Percentiles rank a stretch among this genome's conserved stretches.
Evolutionary conservation across 1,284 basidiomycete genomes (phyloP).

Genomic region (Mycosarcoma maydis): DNA sequence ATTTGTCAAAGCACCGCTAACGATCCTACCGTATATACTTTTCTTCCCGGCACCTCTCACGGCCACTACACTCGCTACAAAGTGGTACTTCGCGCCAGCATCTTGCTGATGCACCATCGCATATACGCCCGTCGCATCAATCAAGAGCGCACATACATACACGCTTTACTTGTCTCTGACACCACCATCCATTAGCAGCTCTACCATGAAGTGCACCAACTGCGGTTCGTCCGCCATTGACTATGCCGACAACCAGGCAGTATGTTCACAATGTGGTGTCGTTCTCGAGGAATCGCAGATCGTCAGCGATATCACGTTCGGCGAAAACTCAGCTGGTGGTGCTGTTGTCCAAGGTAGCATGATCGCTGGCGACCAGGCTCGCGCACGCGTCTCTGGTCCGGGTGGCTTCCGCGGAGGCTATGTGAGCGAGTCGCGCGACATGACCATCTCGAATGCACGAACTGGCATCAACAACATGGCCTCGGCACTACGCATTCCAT

Average conservation of each 20-base stretch:
- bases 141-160: background rate
- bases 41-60: background rate
- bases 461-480: conserved; percentile 84
- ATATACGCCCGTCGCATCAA: background rate
- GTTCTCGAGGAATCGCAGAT: conserved; percentile 95
- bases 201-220: conserved; percentile 58
- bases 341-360: conserved; percentile 95
- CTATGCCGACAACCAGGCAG: conserved; percentile 55
- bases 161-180: background rate
- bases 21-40: too few relatives aligned
- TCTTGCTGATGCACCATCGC: background rate
- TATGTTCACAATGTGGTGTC: conserved; percentile 64
- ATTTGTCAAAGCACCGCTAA: too few relatives aligned
- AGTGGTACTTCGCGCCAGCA: background rate
- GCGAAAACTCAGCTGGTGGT: conserved; percentile 88
- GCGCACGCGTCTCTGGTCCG: conserved; percentile 60
- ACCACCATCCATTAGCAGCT: background rate
- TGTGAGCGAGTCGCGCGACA: conserved; percentile 73
- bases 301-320: conserved; percentile 91
- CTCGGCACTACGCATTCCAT: conserved; percentile 79
- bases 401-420: conserved; percentile 62
- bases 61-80: background rate
- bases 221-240: conserved; percentile 60
- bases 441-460: conserved; percentile 86
- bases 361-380: conserved; percentile 87